Conservation (phyloP, 1,139 yeast species). For the Blastobotrys illinoisensis region DNA sequence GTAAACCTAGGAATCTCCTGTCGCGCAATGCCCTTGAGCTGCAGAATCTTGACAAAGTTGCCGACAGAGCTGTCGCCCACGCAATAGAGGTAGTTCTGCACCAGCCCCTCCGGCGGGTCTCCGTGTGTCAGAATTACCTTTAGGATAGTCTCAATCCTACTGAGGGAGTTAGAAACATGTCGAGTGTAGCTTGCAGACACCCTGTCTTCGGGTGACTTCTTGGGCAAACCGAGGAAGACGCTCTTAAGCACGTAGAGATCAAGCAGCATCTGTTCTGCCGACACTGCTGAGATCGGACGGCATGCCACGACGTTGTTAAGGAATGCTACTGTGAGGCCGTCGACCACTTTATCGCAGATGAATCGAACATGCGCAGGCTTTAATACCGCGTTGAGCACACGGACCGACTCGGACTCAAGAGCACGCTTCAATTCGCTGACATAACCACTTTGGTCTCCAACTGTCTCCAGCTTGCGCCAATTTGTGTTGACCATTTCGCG, state of each 20-base stretch:
- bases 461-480: slow-evolving; percentile 61
- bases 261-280: slow-evolving; percentile 74
- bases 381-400: slow-evolving; percentile 56
- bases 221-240: slow-evolving; percentile 49
- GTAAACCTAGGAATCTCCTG: slow-evolving; percentile 46
- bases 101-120: slow-evolving; percentile 61
- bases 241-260: slow-evolving; percentile 64
- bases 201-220: slow-evolving; percentile 17
- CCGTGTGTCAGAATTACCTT: slow-evolving; percentile 60
- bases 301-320: slow-evolving; percentile 51
- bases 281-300: slow-evolving; percentile 61
- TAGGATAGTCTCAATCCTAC: slow-evolving; percentile 55
- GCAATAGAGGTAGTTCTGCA: slow-evolving; percentile 59
- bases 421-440: slow-evolving; percentile 51
- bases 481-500: slow-evolving; percentile 76
- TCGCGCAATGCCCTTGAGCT: slow-evolving; percentile 51
- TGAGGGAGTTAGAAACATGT: slow-evolving; percentile 46
- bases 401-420: slow-evolving; percentile 42
- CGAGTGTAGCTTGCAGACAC: slow-evolving; percentile 42
- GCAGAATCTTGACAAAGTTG: slow-evolving; percentile 62
- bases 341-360: slow-evolving; percentile 73
- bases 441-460: slow-evolving; percentile 68
- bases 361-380: slow-evolving; percentile 69
- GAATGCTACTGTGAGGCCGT: slow-evolving; percentile 53
- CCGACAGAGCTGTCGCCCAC: slow-evolving; percentile 59